A percentile compares a stretch with the other conserved stretches of the same genome.
Conservation (phyloP, 2,329 filamentous ascomycete species). For the Aspergillus sp. region DNA sequence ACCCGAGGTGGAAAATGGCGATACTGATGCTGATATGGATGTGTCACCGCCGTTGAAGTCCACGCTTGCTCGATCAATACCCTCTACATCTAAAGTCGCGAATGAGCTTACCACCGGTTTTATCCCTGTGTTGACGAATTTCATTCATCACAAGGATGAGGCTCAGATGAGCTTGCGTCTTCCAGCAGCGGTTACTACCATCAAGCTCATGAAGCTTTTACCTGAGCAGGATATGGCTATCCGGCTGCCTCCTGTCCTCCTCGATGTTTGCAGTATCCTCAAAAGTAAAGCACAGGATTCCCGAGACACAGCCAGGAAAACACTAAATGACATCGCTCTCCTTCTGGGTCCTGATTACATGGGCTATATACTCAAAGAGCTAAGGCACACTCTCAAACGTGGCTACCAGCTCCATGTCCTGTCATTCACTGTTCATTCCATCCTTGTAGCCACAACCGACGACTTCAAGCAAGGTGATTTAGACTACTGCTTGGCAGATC, state of each 20-base stretch:
- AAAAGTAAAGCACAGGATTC: constrained; percentile 86
- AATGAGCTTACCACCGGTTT: constrained; percentile 73
- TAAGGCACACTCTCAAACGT: constrained; percentile 75
- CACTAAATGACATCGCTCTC: constrained; percentile 77
- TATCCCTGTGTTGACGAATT: constrained; percentile 74
- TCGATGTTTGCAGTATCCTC: constrained; percentile 90
- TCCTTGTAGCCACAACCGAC: constrained; percentile 74
- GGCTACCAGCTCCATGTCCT: constrained; percentile 95
- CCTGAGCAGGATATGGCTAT: constrained; percentile 70
- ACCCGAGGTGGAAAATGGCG: constrained; percentile 21
- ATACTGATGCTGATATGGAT: constrained; percentile 33
- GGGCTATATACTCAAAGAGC: constrained; percentile 88
- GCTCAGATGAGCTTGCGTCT: constrained; percentile 90
- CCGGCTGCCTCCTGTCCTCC: constrained; percentile 77
- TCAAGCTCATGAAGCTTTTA: constrained; percentile 81
- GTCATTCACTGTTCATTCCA: constrained; percentile 90
- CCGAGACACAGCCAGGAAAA: constrained; percentile 86
- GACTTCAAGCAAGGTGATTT: constrained; percentile 77
- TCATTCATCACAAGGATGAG: constrained; percentile 93
- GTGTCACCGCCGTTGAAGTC: constrained; percentile 32
- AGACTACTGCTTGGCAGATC: constrained; percentile 78
- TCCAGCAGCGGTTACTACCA: constrained; percentile 82
- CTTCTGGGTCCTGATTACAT: constrained; percentile 81
- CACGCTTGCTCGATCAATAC: constrained; percentile 64
- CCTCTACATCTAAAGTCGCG: constrained; percentile 65